A percentile compares a stretch with the other conserved stretches of the same genome.
phyloP scores from a whole-genome alignment of 805 yeast genomes.

The Henningerozyma blattae region DNA sequence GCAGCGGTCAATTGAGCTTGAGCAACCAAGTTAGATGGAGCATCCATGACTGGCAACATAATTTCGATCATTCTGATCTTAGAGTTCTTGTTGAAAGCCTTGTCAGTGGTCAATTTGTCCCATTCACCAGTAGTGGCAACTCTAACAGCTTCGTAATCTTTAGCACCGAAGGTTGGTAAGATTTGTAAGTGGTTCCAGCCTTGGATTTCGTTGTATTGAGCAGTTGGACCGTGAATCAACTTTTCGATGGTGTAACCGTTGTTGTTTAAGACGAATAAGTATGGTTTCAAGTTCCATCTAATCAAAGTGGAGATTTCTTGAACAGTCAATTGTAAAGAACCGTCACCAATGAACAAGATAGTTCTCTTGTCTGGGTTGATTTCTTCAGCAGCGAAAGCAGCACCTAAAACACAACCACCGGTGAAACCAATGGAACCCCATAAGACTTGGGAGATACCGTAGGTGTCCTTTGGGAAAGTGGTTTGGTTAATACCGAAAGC shows the following conservation, averaged over 20 bases:
- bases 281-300: constrained; percentile 56
- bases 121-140: constrained; percentile 47
- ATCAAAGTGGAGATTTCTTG: constrained; percentile 63
- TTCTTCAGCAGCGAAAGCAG: constrained; percentile 57
- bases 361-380: constrained; percentile 50
- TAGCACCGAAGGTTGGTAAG: constrained; percentile 38
- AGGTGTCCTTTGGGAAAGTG: constrained; percentile 47
- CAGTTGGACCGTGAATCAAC: constrained; percentile 57
- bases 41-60: constrained; percentile 59
- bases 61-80: constrained; percentile 57
- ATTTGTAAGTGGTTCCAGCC: constrained; percentile 52
- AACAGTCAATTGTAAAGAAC: constrained; percentile 63
- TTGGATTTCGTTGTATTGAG: constrained; percentile 56
- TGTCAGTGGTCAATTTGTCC: constrained; percentile 30
- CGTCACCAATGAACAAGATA: constrained; percentile 61
- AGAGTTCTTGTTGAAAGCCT: constrained; percentile 39
- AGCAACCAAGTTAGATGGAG: constrained; percentile 50
- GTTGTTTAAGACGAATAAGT: constrained; percentile 58
- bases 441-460: constrained; percentile 61
- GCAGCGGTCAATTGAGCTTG: constrained; percentile 55
- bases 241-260: constrained; percentile 68
- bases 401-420: constrained; percentile 58
- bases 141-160: constrained; percentile 39
- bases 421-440: constrained; percentile 72
- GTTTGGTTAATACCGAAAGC: constrained; percentile 61